Percentiles rank a stretch among this genome's conserved stretches.
phyloP scores from a whole-genome alignment of 2,329 filamentous ascomycete genomes.

The Phialocephala sp. region DNA sequence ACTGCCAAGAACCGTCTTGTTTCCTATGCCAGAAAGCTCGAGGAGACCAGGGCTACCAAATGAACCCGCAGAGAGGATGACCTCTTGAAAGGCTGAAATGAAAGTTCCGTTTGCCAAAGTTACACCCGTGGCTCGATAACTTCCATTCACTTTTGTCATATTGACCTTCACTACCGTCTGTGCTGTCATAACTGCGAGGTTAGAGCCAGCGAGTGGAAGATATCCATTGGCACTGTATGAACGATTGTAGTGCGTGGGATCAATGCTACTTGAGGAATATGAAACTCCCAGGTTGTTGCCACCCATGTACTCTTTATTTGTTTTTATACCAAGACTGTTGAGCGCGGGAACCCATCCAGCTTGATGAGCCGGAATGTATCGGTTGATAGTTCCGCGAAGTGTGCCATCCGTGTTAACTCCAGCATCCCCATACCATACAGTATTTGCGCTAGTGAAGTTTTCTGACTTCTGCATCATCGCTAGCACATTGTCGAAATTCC shows the following conservation, averaged over 20 bases:
- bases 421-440: conserved; percentile 29
- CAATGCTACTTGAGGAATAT: conserved; percentile 55
- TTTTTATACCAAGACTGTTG: conserved; percentile 49
- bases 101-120: conserved; percentile 21
- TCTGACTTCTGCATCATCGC: conserved; percentile 25
- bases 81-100: conserved; percentile 44
- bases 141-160: conserved; percentile 19
- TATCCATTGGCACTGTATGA: conserved; percentile 58
- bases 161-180: conserved; percentile 84
- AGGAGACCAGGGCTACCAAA: conserved; percentile 59
- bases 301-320: conserved; percentile 52
- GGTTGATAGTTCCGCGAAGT: conserved; percentile 48
- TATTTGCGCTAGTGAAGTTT: conserved; percentile 27
- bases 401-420: conserved; percentile 47
- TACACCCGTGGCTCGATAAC: conserved; percentile 30
- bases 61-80: conserved; percentile 56
- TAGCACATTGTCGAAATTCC: conserved; percentile 45
- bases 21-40: conserved; percentile 57
- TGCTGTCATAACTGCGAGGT: conserved; percentile 82
- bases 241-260: conserved; percentile 52
- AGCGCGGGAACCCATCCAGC: conserved; percentile 52
- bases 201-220: conserved; percentile 47
- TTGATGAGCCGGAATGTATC: conserved; percentile 51
- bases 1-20: conserved; percentile 49
- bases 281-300: conserved; percentile 57